Evolutionary conservation across 306 rosid species (phyloP), one percentile per base, ranked within the genome.

Genomic region (Psophocarpus tetragonolobus): DNA sequence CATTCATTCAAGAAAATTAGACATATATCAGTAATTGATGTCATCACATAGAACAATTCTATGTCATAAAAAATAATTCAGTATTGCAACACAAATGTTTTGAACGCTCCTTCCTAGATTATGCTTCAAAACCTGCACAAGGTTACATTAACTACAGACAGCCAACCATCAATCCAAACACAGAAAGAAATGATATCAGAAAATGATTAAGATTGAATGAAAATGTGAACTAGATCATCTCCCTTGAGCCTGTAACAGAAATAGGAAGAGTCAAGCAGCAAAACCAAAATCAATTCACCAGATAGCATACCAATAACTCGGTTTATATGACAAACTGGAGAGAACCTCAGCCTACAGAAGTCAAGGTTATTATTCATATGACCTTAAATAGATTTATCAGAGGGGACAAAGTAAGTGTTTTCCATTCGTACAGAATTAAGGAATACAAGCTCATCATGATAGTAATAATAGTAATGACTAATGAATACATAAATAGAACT

Each of bases 91-190:
- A 73, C 73, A 78, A 71, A 81, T 44, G 35, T 70, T 84, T 71
- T 42, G 75, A 89, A 73, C 18, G 75, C 82, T 83, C 90, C 89
- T 75, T 33, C 36, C 56, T 76, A 82, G 94, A 86, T 69, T 71
- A 73, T 42, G 83, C 89, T 89, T 77, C 80, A 62, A 87, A 71
- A 82, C 93, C 97, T 88, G 97, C 93, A 93, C 83, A 90, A 83
- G 73, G 73, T 81, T 81, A 69, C 80, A 73, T 56, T 26, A 57
- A 84, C 70, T 86, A 79, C 87, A 91, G 88, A 80, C 66, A 79
- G 2, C 30, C 67, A 68, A 47, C 32, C 10, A 72, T 71, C 66
- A 79, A 84, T 54, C 44, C 81, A 83, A 74, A 32, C 30, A 75
- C 30, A 23, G 47, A 60, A 80, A 44, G 47, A 77, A 83, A 79